Base-by-base conservation (phyloP, 805 yeast genomes). In the Suhomyces pyralidae region DNA sequence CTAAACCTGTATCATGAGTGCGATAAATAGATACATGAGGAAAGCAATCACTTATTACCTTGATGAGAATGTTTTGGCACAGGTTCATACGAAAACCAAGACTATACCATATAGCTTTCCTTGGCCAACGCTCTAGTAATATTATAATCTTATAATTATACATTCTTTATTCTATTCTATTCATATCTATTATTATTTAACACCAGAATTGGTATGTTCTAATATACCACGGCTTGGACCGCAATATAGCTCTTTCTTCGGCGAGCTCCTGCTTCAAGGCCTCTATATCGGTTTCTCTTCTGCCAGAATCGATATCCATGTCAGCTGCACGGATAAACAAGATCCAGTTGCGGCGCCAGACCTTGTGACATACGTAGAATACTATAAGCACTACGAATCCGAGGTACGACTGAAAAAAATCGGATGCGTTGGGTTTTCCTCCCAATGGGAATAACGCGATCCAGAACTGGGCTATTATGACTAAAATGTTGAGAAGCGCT, bases 121-220 rank as follows among this genome's bases (percentile, higher is more conserved):
- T n/a, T n/a, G n/a, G n/a, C n/a, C n/a, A n/a, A n/a, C n/a, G n/a
- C n/a, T n/a, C n/a, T n/a, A n/a, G n/a, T n/a, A n/a, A n/a, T n/a
- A 20, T 20, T 20, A 20, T 20, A 3, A 20, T 20, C 22, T 20
- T 2, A 20, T 34, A n/a, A 34, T 34, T 34, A 34, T 34, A 7
- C 17, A 32, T 32, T 32, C n/a, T 17, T 7, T 15, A 36, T 20
- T 15, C 3, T n/a, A 8, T 15, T 15, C 20, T 36, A 36, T 17
- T 28, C 15, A 36, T 30, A 5, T 30, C 14, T 30, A 9, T 14
- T 30, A 17, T 48, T 22, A 22, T 22, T 22, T 56, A 73, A 55
- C 78, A 73, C 74, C 75, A 73, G 48, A 62, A 62, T 38, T 55
- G 64, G 55, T 71, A 74, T 12, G 67, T 50, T 57, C 74, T 69